Evolutionary conservation across 75 land plant species (phyloP).

Genomic region (Chamaecyparis obtusa): DNA sequence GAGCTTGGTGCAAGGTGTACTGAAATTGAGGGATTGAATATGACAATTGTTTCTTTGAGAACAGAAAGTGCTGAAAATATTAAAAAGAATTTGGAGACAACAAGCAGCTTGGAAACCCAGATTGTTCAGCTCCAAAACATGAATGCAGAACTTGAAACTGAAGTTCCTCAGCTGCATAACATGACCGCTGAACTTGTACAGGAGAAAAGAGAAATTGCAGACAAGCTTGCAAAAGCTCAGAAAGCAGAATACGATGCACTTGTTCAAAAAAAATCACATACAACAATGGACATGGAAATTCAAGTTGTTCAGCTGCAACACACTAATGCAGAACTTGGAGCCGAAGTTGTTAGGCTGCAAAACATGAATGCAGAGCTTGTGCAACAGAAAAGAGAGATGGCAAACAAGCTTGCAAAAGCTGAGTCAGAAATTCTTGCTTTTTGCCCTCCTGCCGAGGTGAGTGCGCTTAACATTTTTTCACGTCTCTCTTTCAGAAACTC

Average conservation of each 20-base stretch:
- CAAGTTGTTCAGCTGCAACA: constrained; percentile 19
- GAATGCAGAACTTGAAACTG: constrained; percentile 10
- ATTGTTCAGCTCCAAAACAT: not conserved
- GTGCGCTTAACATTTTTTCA: not conserved
- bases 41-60: constrained; percentile 25
- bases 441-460: constrained; percentile 52
- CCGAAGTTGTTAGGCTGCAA: constrained; percentile 8
- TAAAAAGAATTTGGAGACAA: constrained; percentile 19
- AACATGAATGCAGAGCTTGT: constrained; percentile 70
- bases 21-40: constrained; percentile 31
- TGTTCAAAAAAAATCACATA: constrained; percentile 20
- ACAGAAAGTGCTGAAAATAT: constrained; percentile 25
- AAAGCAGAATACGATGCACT: constrained; percentile 29
- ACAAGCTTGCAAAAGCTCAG: constrained; percentile 37
- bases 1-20: constrained; percentile 39
- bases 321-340: constrained; percentile 50
- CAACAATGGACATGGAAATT: constrained; percentile 14
- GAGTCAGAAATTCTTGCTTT: constrained; percentile 52
- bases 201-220: constrained; percentile 62
- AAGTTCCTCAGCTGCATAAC: constrained; percentile 19
- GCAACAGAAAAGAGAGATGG: constrained; percentile 65
- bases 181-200: constrained; percentile 72
- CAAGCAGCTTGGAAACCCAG: not conserved
- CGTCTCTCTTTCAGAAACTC: not conserved
- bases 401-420: constrained; percentile 46